phyloP scores from a whole-genome alignment of 2,329 filamentous ascomycete species.

The Cryphonectria japonica region DNA sequence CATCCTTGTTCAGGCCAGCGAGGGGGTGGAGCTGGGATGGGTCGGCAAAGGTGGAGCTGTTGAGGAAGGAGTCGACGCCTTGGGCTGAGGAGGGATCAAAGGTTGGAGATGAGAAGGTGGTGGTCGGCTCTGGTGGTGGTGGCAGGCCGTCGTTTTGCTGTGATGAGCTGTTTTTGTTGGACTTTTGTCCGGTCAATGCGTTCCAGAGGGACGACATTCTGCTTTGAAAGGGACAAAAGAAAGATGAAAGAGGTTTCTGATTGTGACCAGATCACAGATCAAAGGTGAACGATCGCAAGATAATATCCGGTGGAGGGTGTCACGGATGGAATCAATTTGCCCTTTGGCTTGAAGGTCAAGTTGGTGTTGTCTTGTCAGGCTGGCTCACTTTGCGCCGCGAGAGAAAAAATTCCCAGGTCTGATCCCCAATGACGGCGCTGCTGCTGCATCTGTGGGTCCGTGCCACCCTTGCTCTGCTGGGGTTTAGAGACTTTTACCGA shows the following conservation, averaged over 20 bases:
- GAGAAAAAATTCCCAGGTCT: slow-evolving; percentile 30
- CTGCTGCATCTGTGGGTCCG: slow-evolving; percentile 22
- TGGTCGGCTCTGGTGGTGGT: slow-evolving; percentile 52
- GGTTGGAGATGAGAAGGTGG: slow-evolving; percentile 56
- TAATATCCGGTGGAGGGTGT: slow-evolving; percentile 10
- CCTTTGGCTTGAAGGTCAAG: slow-evolving; percentile 9
- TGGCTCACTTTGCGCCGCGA: slow-evolving; percentile 16
- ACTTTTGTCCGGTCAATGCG: slow-evolving; percentile 64
- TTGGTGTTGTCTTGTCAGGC: slow-evolving; percentile 15
- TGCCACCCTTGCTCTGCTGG: slow-evolving; percentile 18
- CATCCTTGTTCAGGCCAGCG: slow-evolving; percentile 88
- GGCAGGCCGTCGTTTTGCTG: slow-evolving; percentile 48
- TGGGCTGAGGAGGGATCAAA: slow-evolving; percentile 76
- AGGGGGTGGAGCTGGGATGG: slow-evolving; percentile 89
- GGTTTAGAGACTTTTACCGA: not conserved
- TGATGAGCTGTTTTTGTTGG: slow-evolving; percentile 41
- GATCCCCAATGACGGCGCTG: slow-evolving; percentile 27
- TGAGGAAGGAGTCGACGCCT: slow-evolving; percentile 87
- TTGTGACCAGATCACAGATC: slow-evolving; percentile 5
- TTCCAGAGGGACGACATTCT: slow-evolving; percentile 65
- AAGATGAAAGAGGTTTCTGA: slow-evolving; percentile 5
- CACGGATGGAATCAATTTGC: slow-evolving; percentile 11
- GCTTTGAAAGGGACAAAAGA: slow-evolving; percentile 25
- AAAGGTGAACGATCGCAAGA: not conserved
- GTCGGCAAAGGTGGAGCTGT: slow-evolving; percentile 76